Conservation (phyloP, 371 early-diverging fungal genomes). For the Mucor ambiguus region DNA sequence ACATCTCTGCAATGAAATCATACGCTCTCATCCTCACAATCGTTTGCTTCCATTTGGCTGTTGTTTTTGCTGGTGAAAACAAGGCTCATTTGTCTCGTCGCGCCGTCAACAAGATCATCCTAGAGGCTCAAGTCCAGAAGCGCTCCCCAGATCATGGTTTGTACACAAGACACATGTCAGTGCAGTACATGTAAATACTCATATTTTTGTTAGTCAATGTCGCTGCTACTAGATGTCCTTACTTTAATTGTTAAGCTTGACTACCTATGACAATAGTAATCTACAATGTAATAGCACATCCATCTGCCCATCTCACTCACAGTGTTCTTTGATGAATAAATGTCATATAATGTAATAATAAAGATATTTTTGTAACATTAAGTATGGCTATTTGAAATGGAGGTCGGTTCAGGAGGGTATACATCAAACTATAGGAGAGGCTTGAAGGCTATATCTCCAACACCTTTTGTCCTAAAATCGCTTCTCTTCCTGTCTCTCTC, state of each 20-base stretch:
- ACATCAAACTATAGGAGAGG: background rate
- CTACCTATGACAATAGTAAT: too few species aligned
- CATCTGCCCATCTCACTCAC: background rate
- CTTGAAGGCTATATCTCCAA: background rate
- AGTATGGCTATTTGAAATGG: background rate
- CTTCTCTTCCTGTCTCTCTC: background rate
- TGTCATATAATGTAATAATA: background rate
- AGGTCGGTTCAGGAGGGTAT: background rate
- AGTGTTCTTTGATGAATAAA: constrained; percentile 1
- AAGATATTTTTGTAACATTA: constrained; percentile 3
- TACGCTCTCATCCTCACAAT: background rate
- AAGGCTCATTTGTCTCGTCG: constrained; percentile 1
- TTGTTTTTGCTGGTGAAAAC: background rate
- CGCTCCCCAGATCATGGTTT: background rate
- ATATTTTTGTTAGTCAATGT: background rate
- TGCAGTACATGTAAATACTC: background rate
- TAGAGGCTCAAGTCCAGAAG: background rate
- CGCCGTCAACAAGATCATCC: background rate
- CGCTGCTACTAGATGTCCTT: background rate
- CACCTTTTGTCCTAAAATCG: background rate
- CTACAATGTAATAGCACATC: too few species aligned
- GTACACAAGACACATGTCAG: background rate
- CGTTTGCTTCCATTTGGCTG: background rate
- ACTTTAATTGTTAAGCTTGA: background rate
- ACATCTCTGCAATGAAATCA: background rate